Conservation (phyloP, 257 asterid species). For the Oldenlandia corymbosa region DNA sequence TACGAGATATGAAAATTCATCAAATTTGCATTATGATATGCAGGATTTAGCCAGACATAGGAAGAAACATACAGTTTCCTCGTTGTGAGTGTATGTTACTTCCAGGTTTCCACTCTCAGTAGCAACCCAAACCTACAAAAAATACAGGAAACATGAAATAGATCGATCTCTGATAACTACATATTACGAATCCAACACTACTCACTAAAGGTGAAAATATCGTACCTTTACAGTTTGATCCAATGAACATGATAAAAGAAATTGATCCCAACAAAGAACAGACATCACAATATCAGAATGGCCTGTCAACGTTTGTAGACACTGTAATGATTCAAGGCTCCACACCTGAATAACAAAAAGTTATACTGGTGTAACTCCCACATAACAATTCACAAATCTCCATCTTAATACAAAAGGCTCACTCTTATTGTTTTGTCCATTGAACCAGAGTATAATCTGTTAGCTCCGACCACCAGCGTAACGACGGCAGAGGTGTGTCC, state of each 20-base stretch:
- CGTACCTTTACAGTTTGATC: slow-evolving; percentile 83
- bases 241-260: slow-evolving; percentile 89
- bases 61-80: slow-evolving; percentile 62
- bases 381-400: neutral
- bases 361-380: neutral
- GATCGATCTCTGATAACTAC: neutral
- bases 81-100: slow-evolving; percentile 82
- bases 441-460: slow-evolving; percentile 82
- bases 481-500: slow-evolving; percentile 91
- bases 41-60: slow-evolving; percentile 9
- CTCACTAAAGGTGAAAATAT: neutral
- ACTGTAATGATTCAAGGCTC: slow-evolving; percentile 89
- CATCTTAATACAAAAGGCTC: slow-evolving; percentile 17
- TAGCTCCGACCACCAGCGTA: slow-evolving; percentile 78
- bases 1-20: neutral
- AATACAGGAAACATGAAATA: slow-evolving; percentile 16
- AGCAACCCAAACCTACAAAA: slow-evolving; percentile 83
- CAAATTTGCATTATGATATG: neutral
- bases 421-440: slow-evolving; percentile 85
- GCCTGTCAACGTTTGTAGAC: slow-evolving; percentile 70
- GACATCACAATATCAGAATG: slow-evolving; percentile 92
- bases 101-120: slow-evolving; percentile 80
- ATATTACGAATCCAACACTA: neutral
- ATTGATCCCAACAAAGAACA: slow-evolving; percentile 96
- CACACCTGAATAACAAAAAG: slow-evolving; percentile 60